Percentiles rank a stretch among this genome's conserved stretches.
phyloP scores from a whole-genome alignment of 257 asterid genomes.

The Solanum lignicaule region DNA sequence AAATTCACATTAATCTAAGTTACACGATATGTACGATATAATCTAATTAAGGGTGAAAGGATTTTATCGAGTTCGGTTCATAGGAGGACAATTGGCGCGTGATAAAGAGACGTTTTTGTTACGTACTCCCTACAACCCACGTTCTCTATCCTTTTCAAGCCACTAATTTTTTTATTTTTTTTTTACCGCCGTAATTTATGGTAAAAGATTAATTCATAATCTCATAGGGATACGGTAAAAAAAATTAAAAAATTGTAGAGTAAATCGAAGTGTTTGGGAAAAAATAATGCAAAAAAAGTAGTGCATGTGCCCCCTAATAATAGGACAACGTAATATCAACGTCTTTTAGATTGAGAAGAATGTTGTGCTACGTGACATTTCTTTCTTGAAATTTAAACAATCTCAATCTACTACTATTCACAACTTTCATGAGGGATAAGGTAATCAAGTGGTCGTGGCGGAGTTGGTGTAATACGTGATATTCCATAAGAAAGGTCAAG shows the following conservation, averaged over 20 bases:
- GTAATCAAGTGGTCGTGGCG: fast-evolving
- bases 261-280: constrained; percentile 2
- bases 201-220: neutral
- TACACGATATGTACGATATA: fast-evolving
- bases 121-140: neutral
- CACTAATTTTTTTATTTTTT: neutral
- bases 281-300: neutral
- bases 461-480: neutral
- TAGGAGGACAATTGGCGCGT: neutral
- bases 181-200: neutral
- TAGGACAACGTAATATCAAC: constrained; percentile 19
- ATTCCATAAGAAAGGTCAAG: too few species aligned
- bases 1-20: neutral
- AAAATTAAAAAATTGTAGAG: neutral
- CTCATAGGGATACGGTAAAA: neutral
- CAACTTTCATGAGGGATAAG: neutral
- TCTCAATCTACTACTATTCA: neutral
- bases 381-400: neutral
- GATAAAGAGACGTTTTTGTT: neutral
- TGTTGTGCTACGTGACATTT: constrained; percentile 6
- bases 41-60: fast-evolving
- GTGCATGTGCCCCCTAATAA: constrained; percentile 30
- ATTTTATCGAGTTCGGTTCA: neutral
- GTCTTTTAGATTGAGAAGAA: constrained; percentile 2
- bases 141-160: neutral